Conservation (phyloP, 305 asterid genomes). For the Fraxinus latifolia region DNA sequence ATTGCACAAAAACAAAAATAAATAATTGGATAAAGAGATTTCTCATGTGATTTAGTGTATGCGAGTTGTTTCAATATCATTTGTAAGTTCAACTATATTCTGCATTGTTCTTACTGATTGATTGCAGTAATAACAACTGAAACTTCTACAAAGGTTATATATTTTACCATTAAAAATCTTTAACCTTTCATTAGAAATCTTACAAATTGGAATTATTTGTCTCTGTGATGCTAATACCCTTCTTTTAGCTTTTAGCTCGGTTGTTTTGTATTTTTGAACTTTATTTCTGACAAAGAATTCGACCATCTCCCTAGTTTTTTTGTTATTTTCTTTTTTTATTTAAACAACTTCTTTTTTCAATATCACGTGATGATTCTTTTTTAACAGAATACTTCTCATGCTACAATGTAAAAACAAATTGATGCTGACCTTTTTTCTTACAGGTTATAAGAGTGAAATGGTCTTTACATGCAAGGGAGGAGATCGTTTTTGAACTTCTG, state of each 20-base stretch:
- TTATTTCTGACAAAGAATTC: neutral
- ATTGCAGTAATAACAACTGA: neutral
- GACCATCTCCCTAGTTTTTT: neutral
- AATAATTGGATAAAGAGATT: neutral
- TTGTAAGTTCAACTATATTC: neutral
- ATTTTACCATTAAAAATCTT: neutral
- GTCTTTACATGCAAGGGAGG: conserved; percentile 54
- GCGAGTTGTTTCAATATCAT: neutral
- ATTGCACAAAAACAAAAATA: neutral
- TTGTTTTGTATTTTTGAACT: neutral
- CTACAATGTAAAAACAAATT: neutral
- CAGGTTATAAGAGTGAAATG: conserved; percentile 48
- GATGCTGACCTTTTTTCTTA: neutral
- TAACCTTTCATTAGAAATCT: neutral
- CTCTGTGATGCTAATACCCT: neutral
- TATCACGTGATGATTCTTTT: neutral
- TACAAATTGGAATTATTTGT: neutral
- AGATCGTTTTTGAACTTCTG: conserved; percentile 43
- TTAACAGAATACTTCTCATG: neutral
- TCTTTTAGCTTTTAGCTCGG: neutral
- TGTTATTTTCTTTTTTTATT: neutral
- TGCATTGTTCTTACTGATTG: neutral
- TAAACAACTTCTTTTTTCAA: neutral
- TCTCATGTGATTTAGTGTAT: neutral
- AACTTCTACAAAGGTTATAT: neutral